phyloP scores from a whole-genome alignment of 106 monocot genomes.

The Dactylorhiza incarnata region DNA sequence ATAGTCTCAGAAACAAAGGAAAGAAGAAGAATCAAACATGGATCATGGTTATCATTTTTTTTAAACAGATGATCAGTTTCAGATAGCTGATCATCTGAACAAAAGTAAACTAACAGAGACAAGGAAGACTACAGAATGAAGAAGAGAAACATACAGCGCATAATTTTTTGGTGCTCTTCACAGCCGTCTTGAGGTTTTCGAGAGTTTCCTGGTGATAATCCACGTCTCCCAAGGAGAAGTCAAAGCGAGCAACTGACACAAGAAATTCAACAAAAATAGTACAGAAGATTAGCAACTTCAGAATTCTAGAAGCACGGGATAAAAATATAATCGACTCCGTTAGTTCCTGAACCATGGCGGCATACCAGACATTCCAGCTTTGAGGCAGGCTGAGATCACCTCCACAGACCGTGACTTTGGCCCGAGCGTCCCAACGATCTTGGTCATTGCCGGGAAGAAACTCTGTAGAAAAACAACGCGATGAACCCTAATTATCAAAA shows the following conservation, averaged over 20 bases:
- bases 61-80: no score
- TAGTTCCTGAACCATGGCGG: neutral
- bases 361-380: slow-evolving; percentile 94
- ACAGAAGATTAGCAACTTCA: neutral
- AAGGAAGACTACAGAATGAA: neutral
- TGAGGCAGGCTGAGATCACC: slow-evolving; percentile 87
- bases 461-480: slow-evolving; percentile 32
- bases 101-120: no score
- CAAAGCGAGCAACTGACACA: slow-evolving; percentile 78
- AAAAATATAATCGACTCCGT: neutral
- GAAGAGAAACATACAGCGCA: slow-evolving; percentile 58
- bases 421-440: slow-evolving; percentile 96
- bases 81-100: no score
- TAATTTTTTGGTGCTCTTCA: slow-evolving; percentile 92
- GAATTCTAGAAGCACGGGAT: neutral
- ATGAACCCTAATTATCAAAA: slow-evolving; percentile 2
- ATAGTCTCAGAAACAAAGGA: neutral
- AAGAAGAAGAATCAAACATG: no score
- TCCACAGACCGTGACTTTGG: slow-evolving; percentile 84
- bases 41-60: no score
- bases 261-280: neutral
- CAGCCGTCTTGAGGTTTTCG: slow-evolving; percentile 83
- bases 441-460: slow-evolving; percentile 98
- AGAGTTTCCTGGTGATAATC: slow-evolving; percentile 92
- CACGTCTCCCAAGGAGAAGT: slow-evolving; percentile 87